A percentile compares a stretch with the other conserved stretches of the same genome.
phyloP scores from a whole-genome alignment of 345 rosid genomes.

The Geranium rotundifolium region DNA sequence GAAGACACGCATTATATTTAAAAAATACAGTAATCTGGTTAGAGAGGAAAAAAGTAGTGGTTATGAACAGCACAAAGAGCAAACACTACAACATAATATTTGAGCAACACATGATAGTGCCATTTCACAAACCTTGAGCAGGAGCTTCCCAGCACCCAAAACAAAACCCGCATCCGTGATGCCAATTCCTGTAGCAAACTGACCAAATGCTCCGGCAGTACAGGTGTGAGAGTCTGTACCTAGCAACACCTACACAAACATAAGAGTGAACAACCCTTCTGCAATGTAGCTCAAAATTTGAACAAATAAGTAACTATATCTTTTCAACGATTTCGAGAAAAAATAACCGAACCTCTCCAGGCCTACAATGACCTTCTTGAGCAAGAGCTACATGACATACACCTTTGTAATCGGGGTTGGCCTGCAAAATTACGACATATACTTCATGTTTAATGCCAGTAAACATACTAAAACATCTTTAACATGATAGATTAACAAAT shows the following conservation, averaged over 20 bases:
- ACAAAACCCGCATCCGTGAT: constrained; percentile 97
- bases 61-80: background rate
- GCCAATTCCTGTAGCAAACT: constrained; percentile 98
- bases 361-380: constrained; percentile 99
- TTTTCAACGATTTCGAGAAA: background rate
- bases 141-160: constrained; percentile 80
- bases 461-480: too few species aligned
- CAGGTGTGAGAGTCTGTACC: constrained; percentile 99
- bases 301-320: background rate
- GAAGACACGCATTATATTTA: too few species aligned
- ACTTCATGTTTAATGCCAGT: background rate
- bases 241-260: constrained; percentile 50
- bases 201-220: constrained; percentile 97
- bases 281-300: background rate
- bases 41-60: too few species aligned
- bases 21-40: too few species aligned
- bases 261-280: constrained; percentile 4
- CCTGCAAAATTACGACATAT: constrained; percentile 33
- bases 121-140: constrained; percentile 63
- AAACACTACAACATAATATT: too few species aligned
- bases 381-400: constrained; percentile 98
- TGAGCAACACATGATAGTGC: background rate
- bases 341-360: constrained; percentile 68
- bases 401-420: constrained; percentile 94
- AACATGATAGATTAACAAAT: background rate